Percentiles rank a stretch among this genome's conserved stretches.
Evolutionary conservation across 2,329 filamentous ascomycete genomes (phyloP).

Genomic region (Myrmaecium sp.): DNA sequence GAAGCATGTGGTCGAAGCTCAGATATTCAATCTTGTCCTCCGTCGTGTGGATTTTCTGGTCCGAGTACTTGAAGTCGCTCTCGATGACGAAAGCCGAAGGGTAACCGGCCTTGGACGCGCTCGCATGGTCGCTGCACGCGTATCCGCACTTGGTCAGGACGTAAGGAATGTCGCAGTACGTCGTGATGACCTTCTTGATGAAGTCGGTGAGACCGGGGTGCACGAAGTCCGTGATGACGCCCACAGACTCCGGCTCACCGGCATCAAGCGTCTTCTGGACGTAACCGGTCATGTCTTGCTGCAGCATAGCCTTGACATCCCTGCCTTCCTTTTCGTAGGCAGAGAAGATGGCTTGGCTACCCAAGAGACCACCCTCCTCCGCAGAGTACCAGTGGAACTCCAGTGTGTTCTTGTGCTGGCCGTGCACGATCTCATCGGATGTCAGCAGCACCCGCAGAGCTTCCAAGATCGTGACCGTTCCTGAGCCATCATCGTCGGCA

Average conservation of each 20-base stretch:
- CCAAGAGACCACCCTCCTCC: conserved; percentile 74
- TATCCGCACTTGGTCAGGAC: conserved; percentile 81
- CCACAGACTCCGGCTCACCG: conserved; percentile 68
- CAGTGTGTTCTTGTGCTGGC: conserved; percentile 66
- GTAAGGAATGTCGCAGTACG: conserved; percentile 80
- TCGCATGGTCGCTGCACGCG: conserved; percentile 62
- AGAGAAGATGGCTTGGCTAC: conserved; percentile 78
- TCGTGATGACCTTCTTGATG: conserved; percentile 73
- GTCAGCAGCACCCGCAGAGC: conserved; percentile 66
- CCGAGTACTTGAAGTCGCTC: conserved; percentile 45
- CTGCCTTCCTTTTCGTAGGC: conserved; percentile 56
- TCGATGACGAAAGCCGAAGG: conserved; percentile 64
- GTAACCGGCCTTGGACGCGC: conserved; percentile 56
- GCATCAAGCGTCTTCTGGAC: conserved; percentile 67
- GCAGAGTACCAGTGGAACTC: conserved; percentile 97
- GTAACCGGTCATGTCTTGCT: conserved; percentile 91
- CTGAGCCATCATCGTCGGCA: conserved; percentile 89
- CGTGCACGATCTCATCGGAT: conserved; percentile 51
- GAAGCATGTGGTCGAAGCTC: conserved; percentile 79
- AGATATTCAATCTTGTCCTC: conserved; percentile 56
- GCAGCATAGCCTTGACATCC: conserved; percentile 87
- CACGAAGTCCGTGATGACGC: conserved; percentile 85
- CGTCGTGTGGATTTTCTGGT: conserved; percentile 53
- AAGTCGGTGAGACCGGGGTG: conserved; percentile 69
- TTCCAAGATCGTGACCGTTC: conserved; percentile 88